Evolutionary conservation across 2,329 filamentous ascomycete genomes (phyloP).

Genomic region (Metarhizium rileyi): DNA sequence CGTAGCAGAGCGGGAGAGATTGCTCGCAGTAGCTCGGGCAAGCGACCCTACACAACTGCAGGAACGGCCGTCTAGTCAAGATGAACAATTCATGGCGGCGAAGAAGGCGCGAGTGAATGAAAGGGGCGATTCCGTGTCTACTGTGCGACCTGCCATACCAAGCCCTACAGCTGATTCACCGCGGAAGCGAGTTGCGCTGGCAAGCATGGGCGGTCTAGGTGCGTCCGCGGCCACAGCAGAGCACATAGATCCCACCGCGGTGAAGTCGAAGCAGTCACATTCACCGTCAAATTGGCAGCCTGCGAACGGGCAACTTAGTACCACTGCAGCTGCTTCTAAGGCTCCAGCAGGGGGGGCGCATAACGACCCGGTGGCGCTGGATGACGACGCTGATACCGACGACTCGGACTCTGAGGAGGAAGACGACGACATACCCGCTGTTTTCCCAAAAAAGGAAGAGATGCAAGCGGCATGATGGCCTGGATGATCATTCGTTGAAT

Average conservation of each 20-base stretch:
- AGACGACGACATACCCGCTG: constrained; percentile 21
- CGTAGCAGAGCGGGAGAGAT: constrained; percentile 30
- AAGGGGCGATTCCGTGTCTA: constrained; percentile 1
- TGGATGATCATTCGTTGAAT: neutral
- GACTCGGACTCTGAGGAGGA: constrained; percentile 8
- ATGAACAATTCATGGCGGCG: constrained; percentile 1
- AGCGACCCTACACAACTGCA: neutral
- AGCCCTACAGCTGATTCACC: neutral
- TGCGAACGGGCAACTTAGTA: constrained; percentile 6
- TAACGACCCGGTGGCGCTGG: constrained; percentile 17
- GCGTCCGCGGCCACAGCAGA: constrained; percentile 27
- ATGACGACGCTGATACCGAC: constrained; percentile 5
- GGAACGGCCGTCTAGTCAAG: neutral
- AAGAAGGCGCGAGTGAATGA: constrained; percentile 17
- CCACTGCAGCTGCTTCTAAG: neutral
- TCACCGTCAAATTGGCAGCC: neutral
- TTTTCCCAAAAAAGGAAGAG: neutral
- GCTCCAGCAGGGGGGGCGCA: constrained; percentile 9
- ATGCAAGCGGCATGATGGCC: neutral
- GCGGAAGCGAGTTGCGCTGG: constrained; percentile 19
- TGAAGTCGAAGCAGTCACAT: neutral
- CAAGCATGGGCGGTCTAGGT: constrained; percentile 25
- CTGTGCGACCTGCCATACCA: neutral
- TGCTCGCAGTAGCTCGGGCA: constrained; percentile 11
- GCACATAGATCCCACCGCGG: constrained; percentile 24